Percentiles rank a stretch among this genome's conserved stretches.
These are phyloP conservation scores for Pseudoneurospora amorphoporcata DNA, from an alignment of 495 filamentous ascomycete genomes.

Conservation along the genomic window DNA sequence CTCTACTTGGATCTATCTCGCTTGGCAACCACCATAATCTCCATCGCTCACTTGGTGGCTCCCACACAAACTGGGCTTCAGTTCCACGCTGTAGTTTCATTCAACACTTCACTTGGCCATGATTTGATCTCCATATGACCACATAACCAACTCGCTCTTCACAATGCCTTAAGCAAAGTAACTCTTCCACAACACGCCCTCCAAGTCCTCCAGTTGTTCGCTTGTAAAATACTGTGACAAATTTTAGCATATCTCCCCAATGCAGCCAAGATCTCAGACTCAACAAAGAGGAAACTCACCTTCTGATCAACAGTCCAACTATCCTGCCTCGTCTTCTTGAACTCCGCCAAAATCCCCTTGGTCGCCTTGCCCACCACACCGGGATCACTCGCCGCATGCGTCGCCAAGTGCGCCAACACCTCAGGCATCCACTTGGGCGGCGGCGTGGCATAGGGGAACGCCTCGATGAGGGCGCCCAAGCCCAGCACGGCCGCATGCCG, in stretches of 20 bases:
- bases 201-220: constrained; percentile 89
- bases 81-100: neutral
- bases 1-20: neutral
- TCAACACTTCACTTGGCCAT: neutral
- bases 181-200: constrained; percentile 97
- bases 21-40: neutral
- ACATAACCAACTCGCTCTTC: neutral
- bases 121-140: neutral
- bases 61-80: neutral
- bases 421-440: constrained; percentile 92
- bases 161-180: constrained; percentile 70
- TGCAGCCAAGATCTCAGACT: neutral
- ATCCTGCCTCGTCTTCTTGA: constrained; percentile 99
- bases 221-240: constrained; percentile 67
- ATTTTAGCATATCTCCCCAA: constrained; percentile 5
- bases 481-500: constrained; percentile 90
- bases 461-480: constrained; percentile 81
- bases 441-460: constrained; percentile 93
- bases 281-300: constrained; percentile 41
- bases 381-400: constrained; percentile 74
- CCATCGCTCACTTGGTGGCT: neutral
- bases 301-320: constrained; percentile 97
- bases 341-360: constrained; percentile 91
- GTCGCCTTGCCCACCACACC: constrained; percentile 94
- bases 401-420: constrained; percentile 76